phyloP scores from a whole-genome alignment of 495 filamentous ascomycete genomes.

The Penicilliopsis zonata region DNA sequence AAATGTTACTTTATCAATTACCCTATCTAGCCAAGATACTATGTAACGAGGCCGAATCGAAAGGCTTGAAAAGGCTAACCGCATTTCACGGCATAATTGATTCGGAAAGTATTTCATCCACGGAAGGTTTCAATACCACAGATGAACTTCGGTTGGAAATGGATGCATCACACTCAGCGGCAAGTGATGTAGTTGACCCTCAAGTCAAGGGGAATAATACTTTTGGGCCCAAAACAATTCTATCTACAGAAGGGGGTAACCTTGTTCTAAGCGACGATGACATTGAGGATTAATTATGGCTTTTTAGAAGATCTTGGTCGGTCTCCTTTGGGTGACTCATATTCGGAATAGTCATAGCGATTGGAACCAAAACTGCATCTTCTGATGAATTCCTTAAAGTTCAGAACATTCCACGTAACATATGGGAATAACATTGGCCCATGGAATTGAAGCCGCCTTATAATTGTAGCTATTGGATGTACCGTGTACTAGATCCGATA shows the following conservation, averaged over 20 bases:
- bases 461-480: no score
- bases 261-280: constrained; percentile 87
- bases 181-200: constrained; percentile 7
- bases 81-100: constrained; percentile 42
- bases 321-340: no score
- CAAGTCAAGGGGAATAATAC: constrained; percentile 5
- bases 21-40: constrained; percentile 68
- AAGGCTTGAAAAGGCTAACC: constrained; percentile 58
- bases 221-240: constrained; percentile 8
- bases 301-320: background rate
- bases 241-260: constrained; percentile 37
- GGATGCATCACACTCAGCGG: constrained; percentile 6
- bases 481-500: no score
- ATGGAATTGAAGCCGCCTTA: no score
- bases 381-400: no score
- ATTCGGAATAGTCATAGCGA: no score
- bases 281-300: constrained; percentile 64
- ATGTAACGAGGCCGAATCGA: constrained; percentile 13
- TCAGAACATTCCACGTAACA: no score
- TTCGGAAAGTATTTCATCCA: constrained; percentile 33
- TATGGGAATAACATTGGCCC: no score
- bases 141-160: constrained; percentile 3
- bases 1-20: constrained; percentile 69
- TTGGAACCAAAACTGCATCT: no score
- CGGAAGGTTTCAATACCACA: constrained; percentile 32